Evolutionary conservation across 2,329 filamentous ascomycete genomes (phyloP).

Genomic region (Fusarium pseudonygamai): DNA sequence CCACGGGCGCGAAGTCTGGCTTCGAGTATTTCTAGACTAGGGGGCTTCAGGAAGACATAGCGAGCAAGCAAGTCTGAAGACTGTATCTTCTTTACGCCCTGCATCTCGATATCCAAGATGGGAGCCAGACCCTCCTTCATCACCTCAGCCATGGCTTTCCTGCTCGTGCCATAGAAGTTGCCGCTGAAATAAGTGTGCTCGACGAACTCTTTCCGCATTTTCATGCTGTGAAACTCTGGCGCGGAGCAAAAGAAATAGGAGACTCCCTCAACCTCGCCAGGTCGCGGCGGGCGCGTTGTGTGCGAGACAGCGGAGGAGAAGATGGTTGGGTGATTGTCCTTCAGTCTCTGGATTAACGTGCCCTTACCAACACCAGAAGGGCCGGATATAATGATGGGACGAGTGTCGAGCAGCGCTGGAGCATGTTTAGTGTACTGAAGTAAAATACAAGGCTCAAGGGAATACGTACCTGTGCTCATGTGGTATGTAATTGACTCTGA

Average conservation of each 20-base stretch:
- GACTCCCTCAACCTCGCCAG: accelerated
- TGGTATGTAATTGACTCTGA: too few relatives aligned
- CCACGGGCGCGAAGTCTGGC: accelerated
- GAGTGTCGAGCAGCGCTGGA: neutral
- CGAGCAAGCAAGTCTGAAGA: neutral
- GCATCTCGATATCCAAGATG: neutral
- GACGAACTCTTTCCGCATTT: neutral
- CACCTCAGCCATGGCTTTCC: accelerated
- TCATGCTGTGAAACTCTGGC: neutral
- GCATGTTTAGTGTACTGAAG: accelerated
- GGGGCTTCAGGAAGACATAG: neutral
- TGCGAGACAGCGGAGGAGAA: neutral
- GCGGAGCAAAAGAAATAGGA: neutral
- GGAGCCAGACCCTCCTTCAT: neutral
- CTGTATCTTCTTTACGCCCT: neutral
- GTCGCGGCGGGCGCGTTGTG: neutral
- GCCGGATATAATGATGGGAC: neutral
- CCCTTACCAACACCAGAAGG: neutral
- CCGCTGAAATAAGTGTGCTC: neutral
- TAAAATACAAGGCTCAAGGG: accelerated
- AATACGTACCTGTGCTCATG: neutral
- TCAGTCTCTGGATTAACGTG: neutral
- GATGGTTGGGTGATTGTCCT: neutral
- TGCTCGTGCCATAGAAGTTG: neutral
- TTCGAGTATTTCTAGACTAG: accelerated